A percentile compares a stretch with the other conserved stretches of the same genome.
Evolutionary conservation across 129 eudicot species (phyloP).

Genomic region (Saposhnikovia divaricata): DNA sequence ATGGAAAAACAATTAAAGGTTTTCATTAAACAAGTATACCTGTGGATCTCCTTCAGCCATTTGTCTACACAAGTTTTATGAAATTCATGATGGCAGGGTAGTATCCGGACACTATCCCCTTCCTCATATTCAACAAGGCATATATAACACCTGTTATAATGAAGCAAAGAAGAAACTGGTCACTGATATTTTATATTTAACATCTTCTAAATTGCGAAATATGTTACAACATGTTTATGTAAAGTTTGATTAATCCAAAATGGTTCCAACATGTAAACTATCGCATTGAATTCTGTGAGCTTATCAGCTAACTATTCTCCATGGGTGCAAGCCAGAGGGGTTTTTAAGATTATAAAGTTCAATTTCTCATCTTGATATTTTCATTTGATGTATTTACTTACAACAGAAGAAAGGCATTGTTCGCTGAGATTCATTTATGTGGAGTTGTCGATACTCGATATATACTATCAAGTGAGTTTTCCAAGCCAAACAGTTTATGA

Average conservation of each 20-base stretch:
- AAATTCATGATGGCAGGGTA: conserved; percentile 94
- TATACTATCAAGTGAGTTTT: background rate
- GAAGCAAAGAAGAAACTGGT: background rate
- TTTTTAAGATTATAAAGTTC: background rate
- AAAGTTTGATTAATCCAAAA: background rate
- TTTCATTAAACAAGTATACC: conserved; percentile 29
- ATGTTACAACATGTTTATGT: background rate
- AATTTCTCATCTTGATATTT: too few relatives aligned
- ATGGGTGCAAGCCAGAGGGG: background rate
- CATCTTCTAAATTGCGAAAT: background rate
- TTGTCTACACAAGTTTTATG: conserved; percentile 75
- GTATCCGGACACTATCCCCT: conserved; percentile 66
- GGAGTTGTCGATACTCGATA: background rate
- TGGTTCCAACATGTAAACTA: background rate
- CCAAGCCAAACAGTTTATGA: background rate
- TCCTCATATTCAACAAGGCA: conserved; percentile 97
- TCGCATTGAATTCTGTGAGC: background rate
- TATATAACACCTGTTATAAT: conserved; percentile 68
- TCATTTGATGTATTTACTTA: too few relatives aligned
- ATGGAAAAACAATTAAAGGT: background rate
- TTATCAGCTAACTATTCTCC: background rate
- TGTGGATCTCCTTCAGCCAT: conserved; percentile 98
- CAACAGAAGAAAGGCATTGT: background rate
- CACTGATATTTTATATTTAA: background rate
- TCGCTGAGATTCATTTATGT: background rate